phyloP scores from a whole-genome alignment of 2,329 filamentous ascomycete genomes.

The Sordariomycetes sp. region DNA sequence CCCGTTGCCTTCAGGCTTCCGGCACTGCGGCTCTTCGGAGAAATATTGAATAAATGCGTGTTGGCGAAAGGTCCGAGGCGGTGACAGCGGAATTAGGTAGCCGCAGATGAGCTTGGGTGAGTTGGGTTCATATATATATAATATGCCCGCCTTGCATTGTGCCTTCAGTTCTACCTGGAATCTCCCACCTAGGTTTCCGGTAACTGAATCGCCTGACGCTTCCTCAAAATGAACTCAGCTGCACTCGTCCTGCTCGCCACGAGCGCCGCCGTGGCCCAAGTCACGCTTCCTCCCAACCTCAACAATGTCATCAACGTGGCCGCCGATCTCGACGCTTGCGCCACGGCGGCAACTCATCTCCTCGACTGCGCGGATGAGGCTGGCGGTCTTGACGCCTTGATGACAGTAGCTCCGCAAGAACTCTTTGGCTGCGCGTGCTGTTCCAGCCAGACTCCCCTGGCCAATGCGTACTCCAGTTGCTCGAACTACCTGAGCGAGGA shows the following conservation, averaged over 20 bases:
- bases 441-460: slow-evolving; percentile 9
- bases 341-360: slow-evolving; percentile 10
- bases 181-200: no score
- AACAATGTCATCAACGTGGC: slow-evolving; percentile 12
- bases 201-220: no score
- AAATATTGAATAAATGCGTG: no score
- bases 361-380: slow-evolving; percentile 12
- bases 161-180: no score
- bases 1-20: no score
- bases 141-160: no score
- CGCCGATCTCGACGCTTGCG: slow-evolving; percentile 14
- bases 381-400: slow-evolving; percentile 13
- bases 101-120: no score
- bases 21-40: no score
- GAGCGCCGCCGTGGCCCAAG: slow-evolving; percentile 15
- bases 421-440: slow-evolving; percentile 20
- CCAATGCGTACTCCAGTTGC: slow-evolving; percentile 17
- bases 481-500: slow-evolving; percentile 16
- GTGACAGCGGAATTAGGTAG: no score
- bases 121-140: no score
- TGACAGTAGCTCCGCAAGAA: slow-evolving; percentile 11
- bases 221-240: background rate
- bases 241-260: no score
- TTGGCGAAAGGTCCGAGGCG: no score
- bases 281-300: slow-evolving; percentile 9